Conservation (phyloP, 345 rosid genomes). For the Angophora floribunda region DNA sequence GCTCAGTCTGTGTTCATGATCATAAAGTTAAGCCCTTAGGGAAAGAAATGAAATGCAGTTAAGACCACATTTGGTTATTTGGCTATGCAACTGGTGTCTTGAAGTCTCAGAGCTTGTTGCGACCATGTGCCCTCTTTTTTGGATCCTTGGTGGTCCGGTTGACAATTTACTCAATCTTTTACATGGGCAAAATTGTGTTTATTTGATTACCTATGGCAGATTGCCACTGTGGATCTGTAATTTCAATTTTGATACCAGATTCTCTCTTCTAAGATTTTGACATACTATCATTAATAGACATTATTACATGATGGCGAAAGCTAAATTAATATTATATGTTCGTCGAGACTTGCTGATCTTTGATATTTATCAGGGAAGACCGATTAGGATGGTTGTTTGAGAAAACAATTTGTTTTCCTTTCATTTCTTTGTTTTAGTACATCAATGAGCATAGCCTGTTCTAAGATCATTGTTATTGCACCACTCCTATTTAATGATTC, state of each 20-base stretch:
- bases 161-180: background rate
- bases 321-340: background rate
- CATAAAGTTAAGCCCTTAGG: background rate
- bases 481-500: background rate
- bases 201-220: background rate
- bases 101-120: background rate
- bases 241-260: background rate
- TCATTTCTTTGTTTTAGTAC: background rate
- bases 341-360: background rate
- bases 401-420: background rate
- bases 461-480: background rate
- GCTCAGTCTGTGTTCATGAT: background rate
- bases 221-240: background rate
- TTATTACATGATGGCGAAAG: background rate
- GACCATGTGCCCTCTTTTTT: background rate
- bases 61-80: background rate
- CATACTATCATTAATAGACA: background rate
- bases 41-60: background rate
- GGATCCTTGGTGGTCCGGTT: background rate
- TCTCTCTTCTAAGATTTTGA: background rate
- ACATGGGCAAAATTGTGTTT: background rate
- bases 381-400: background rate
- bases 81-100: background rate
- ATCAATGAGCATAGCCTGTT: background rate
- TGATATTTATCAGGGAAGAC: background rate